phyloP scores from a whole-genome alignment of 164 flowering plant species.

The Macadamia tetraphylla region DNA sequence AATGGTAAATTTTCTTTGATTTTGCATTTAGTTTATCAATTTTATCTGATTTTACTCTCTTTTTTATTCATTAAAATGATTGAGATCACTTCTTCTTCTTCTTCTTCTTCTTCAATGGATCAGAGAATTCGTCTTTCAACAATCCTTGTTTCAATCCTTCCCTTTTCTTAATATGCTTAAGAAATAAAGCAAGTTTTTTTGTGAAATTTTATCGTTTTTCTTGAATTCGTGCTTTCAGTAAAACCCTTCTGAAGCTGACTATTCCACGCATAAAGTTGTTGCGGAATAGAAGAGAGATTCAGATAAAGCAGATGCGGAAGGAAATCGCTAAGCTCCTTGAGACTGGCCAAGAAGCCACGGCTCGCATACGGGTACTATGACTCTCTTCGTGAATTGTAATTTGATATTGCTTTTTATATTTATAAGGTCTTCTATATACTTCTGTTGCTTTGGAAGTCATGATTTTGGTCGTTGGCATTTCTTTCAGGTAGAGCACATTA shows the following conservation, averaged over 20 bases:
- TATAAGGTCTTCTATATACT: no score
- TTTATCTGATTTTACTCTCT: background rate
- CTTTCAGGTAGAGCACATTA: constrained; percentile 92
- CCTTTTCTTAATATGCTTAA: background rate
- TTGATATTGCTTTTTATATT: no score
- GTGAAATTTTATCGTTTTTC: background rate
- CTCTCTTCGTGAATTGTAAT: background rate
- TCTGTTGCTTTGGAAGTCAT: background rate
- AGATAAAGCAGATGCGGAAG: constrained; percentile 80
- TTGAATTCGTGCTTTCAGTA: constrained; percentile 34
- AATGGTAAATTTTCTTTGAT: constrained; percentile 45
- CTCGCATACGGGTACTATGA: constrained; percentile 69
- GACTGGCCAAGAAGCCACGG: constrained; percentile 96
- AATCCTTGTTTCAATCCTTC: background rate
- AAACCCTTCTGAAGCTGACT: constrained; percentile 74
- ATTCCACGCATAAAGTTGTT: constrained; percentile 86
- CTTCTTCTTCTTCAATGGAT: background rate
- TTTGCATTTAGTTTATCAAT: background rate
- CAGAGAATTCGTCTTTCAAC: background rate
- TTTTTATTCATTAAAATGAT: no score
- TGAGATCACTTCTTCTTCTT: no score
- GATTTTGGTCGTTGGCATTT: background rate
- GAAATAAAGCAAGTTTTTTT: no score
- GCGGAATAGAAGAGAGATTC: constrained; percentile 83
- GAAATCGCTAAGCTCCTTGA: constrained; percentile 93